Evolutionary conservation across 2,329 filamentous ascomycete species (phyloP).

Genomic region (Alternaria brassicae): DNA sequence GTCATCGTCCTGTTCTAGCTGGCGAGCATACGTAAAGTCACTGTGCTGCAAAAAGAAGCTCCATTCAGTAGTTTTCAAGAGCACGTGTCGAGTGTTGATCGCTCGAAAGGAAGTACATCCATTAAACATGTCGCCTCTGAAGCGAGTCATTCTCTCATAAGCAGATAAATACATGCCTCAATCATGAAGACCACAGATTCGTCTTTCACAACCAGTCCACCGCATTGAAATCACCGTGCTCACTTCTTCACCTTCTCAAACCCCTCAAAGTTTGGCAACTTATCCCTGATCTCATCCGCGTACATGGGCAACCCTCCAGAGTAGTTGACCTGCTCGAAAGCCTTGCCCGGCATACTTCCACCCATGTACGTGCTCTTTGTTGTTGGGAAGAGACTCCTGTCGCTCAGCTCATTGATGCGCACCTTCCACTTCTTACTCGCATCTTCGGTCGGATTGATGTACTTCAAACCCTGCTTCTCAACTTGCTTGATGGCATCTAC

Average conservation of each 20-base stretch:
- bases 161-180: not conserved
- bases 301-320: not conserved
- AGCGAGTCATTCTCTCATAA: too few species aligned
- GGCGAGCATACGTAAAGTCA: too few species aligned
- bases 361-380: slow-evolving; percentile 48
- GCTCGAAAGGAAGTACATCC: too few species aligned
- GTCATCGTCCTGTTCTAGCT: too few species aligned
- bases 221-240: not conserved
- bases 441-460: slow-evolving; percentile 44
- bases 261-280: not conserved
- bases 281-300: not conserved
- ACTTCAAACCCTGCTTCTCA: slow-evolving; percentile 35
- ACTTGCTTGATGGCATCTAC: slow-evolving; percentile 45
- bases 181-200: not conserved
- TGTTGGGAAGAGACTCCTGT: slow-evolving; percentile 44
- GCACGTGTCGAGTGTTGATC: too few species aligned
- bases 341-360: slow-evolving; percentile 18
- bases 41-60: too few species aligned
- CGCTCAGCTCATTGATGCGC: slow-evolving; percentile 43
- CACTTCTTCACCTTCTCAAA: not conserved
- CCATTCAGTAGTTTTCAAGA: too few species aligned
- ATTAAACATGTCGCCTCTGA: too few species aligned
- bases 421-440: slow-evolving; percentile 47
- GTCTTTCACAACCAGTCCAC: not conserved
- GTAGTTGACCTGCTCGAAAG: not conserved